phyloP scores from a whole-genome alignment of 352 stramenopile genomes.

The Thalassiosira gravida region DNA sequence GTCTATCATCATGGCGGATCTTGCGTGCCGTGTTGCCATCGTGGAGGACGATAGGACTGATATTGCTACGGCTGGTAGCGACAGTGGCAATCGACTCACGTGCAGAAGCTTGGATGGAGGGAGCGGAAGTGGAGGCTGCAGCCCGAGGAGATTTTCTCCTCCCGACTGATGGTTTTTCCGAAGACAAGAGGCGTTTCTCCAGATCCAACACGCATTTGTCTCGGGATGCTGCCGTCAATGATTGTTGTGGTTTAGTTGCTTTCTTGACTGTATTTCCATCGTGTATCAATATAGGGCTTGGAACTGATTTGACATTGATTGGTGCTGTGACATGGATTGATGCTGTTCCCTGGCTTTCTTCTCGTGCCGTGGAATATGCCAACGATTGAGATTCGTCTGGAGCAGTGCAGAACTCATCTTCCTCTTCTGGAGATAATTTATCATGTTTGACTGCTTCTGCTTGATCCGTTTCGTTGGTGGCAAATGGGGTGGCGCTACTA shows the following conservation, averaged over 20 bases:
- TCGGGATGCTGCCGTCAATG: not conserved
- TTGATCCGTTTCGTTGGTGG: not conserved
- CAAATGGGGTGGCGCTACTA: not conserved
- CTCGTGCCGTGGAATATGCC: slow-evolving; percentile 29
- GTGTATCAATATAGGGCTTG: slow-evolving; percentile 12
- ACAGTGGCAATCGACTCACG: slow-evolving; percentile 20
- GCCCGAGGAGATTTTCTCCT: not conserved
- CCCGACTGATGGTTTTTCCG: not conserved
- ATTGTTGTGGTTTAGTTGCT: not conserved
- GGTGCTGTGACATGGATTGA: not conserved
- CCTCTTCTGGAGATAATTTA: not conserved
- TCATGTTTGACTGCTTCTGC: not conserved
- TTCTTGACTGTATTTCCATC: slow-evolving; percentile 32
- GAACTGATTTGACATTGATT: not conserved
- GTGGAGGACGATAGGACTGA: slow-evolving; percentile 39
- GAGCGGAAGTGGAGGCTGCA: not conserved
- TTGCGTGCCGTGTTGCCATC: slow-evolving; percentile 48
- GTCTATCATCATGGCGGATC: not conserved
- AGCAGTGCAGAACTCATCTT: slow-evolving; percentile 32
- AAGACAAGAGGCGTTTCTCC: slow-evolving; percentile 8
- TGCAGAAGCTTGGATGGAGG: not conserved
- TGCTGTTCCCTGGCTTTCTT: slow-evolving; percentile 35
- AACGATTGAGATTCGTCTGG: slow-evolving; percentile 15
- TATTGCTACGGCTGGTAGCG: slow-evolving; percentile 4
- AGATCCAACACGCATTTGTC: slow-evolving; percentile 15